phyloP scores from a whole-genome alignment of 2,329 filamentous ascomycete genomes.

The Magnaporthiopsis poae region DNA sequence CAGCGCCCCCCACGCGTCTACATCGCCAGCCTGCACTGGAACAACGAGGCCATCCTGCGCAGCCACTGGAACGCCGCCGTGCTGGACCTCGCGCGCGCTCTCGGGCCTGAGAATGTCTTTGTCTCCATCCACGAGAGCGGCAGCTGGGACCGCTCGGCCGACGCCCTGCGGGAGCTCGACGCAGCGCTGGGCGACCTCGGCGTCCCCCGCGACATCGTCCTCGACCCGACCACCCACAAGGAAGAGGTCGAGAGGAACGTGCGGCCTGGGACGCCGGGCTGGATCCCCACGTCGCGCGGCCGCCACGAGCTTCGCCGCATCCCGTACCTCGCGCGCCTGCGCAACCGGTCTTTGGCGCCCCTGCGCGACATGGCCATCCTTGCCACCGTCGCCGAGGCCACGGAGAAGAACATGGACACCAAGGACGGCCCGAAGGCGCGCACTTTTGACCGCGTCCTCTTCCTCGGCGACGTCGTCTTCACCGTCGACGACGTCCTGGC shows the following conservation, averaged over 20 bases:
- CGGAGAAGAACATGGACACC: neutral
- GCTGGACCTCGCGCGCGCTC: constrained; percentile 41
- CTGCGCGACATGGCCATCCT: constrained; percentile 34
- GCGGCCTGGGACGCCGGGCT: constrained; percentile 35
- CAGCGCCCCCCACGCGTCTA: constrained; percentile 33
- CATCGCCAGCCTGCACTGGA: constrained; percentile 60
- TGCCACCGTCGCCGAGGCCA: neutral
- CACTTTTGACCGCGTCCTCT: constrained; percentile 46
- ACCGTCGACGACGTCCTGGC: constrained; percentile 34
- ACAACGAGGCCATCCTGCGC: constrained; percentile 50
- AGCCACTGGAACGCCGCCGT: constrained; percentile 51
- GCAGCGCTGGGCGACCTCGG: constrained; percentile 37
- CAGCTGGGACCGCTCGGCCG: constrained; percentile 58
- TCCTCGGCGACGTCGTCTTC: constrained; percentile 53
- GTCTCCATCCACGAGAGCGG: constrained; percentile 59
- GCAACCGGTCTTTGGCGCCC: constrained; percentile 54
- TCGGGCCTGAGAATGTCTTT: constrained; percentile 54
- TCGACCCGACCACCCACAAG: constrained; percentile 38
- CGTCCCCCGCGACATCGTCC: constrained; percentile 22
- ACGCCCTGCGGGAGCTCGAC: constrained; percentile 48
- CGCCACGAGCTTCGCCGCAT: constrained; percentile 53
- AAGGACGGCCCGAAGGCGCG: constrained; percentile 20
- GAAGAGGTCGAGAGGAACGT: constrained; percentile 40
- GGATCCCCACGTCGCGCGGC: constrained; percentile 46
- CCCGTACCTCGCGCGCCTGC: constrained; percentile 54